Percentiles rank a stretch among this genome's conserved stretches.
Conservation (phyloP, 352 stramenopile genomes). For the Phytophthora pseudosyringae region DNA sequence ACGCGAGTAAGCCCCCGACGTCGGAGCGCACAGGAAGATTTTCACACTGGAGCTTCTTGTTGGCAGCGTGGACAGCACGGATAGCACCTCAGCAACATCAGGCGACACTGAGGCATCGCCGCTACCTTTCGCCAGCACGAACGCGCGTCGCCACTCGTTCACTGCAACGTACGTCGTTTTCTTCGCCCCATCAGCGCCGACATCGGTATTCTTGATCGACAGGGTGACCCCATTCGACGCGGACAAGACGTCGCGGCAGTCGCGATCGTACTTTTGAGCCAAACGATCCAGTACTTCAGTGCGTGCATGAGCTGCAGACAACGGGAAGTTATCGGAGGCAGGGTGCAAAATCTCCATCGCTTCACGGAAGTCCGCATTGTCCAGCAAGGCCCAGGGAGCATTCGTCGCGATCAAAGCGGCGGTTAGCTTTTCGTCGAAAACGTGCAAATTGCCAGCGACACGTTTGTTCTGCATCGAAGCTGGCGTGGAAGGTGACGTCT, state of each 20-base stretch:
- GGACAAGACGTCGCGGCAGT: constrained; percentile 27
- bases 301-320: constrained; percentile 33
- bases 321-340: constrained; percentile 25
- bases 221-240: constrained; percentile 26
- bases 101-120: constrained; percentile 6
- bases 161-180: constrained; percentile 25
- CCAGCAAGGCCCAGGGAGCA: constrained; percentile 35
- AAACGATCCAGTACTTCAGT: constrained; percentile 37
- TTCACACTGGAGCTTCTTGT: constrained; percentile 3
- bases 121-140: constrained; percentile 29
- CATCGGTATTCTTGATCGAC: constrained; percentile 11
- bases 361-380: constrained; percentile 37
- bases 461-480: not conserved
- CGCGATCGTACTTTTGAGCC: constrained; percentile 30
- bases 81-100: constrained; percentile 14
- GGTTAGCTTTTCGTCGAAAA: constrained; percentile 43
- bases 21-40: constrained; percentile 31
- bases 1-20: constrained; percentile 19
- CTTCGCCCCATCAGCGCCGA: not conserved
- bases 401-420: constrained; percentile 33
- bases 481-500: not conserved
- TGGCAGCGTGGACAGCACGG: constrained; percentile 14
- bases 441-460: constrained; percentile 11
- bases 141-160: constrained; percentile 35
- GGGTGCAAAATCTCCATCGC: constrained; percentile 30